A percentile compares a stretch with the other conserved stretches of the same genome.
Evolutionary conservation across 2,329 filamentous ascomycete genomes (phyloP).

Genomic region (Colletotrichum neosansevieriae): DNA sequence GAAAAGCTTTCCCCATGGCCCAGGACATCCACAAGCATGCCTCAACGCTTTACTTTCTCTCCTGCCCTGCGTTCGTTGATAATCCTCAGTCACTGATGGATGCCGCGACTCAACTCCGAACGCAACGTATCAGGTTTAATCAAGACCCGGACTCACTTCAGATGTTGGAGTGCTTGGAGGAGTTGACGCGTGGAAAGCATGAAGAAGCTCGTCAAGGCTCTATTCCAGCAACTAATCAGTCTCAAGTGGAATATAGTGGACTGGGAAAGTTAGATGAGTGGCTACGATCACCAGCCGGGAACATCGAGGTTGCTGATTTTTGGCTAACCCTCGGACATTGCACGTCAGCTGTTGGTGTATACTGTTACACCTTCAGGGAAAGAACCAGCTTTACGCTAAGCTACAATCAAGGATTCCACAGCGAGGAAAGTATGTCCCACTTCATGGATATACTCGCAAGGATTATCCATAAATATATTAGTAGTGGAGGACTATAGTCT

Average conservation of each 20-base stretch:
- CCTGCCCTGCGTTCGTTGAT: too few relatives aligned
- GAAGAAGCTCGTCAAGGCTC: too few relatives aligned
- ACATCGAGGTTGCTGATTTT: slow-evolving; percentile 11
- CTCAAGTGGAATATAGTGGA: slow-evolving; percentile 23
- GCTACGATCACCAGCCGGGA: not conserved
- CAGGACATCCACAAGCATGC: not conserved
- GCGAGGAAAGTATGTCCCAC: not conserved
- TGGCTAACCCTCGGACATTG: slow-evolving; percentile 14
- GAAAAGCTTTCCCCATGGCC: not conserved
- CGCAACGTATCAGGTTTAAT: too few relatives aligned
- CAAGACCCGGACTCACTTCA: too few relatives aligned
- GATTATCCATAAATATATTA: too few relatives aligned
- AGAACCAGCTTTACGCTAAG: slow-evolving; percentile 9
- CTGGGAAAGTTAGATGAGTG: not conserved
- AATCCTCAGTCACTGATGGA: too few relatives aligned
- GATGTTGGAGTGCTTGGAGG: too few relatives aligned
- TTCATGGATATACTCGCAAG: not conserved
- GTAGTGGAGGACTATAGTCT: too few relatives aligned
- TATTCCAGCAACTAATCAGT: not conserved
- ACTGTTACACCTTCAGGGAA: slow-evolving; percentile 1
- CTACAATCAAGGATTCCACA: slow-evolving; percentile 28
- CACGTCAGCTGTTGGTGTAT: slow-evolving; percentile 4
- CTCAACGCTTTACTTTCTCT: not conserved
- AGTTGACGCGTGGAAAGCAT: too few relatives aligned
- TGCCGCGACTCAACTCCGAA: too few relatives aligned